Conservation (phyloP, 202 grass and related monocot genomes). For the Panicum virgatum region DNA sequence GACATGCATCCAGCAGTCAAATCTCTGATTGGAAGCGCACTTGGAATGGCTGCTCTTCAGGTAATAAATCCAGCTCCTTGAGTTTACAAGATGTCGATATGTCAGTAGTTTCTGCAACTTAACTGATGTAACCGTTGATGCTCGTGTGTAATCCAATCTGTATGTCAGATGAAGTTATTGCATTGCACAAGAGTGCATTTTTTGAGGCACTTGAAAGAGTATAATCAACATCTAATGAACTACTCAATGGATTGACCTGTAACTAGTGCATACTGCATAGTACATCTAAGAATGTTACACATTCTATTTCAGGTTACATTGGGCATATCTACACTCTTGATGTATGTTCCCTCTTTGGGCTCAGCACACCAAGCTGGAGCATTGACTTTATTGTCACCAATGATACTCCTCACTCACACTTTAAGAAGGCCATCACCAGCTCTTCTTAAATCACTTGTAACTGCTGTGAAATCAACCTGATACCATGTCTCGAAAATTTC, state of each 20-base stretch:
- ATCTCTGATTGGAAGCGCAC: slow-evolving; percentile 70
- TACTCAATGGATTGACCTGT: neutral
- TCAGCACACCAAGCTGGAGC: slow-evolving; percentile 97
- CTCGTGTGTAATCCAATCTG: neutral
- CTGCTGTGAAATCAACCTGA: slow-evolving; percentile 52
- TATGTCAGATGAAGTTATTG: slow-evolving; percentile 14
- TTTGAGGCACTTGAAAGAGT: neutral
- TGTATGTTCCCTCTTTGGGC: slow-evolving; percentile 87
- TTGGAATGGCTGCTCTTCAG: slow-evolving; percentile 90
- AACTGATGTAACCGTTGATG: neutral
- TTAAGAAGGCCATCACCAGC: slow-evolving; percentile 77
- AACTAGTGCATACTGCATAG: neutral
- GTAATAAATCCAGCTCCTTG: slow-evolving; percentile 41
- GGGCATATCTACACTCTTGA: slow-evolving; percentile 89
- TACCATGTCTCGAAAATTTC: neutral
- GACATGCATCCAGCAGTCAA: slow-evolving; percentile 77
- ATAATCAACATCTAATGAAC: neutral
- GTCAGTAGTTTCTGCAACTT: neutral
- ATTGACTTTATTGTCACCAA: slow-evolving; percentile 74
- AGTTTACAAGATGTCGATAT: neutral
- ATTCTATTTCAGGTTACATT: slow-evolving; percentile 68
- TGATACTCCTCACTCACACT: slow-evolving; percentile 73
- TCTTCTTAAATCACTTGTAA: slow-evolving; percentile 65
- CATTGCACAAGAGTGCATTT: neutral
- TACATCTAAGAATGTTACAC: neutral